A percentile compares a stretch with the other conserved stretches of the same genome.
Evolutionary conservation across 2,329 filamentous ascomycete species (phyloP).

Genomic region (Monilinia polystroma): DNA sequence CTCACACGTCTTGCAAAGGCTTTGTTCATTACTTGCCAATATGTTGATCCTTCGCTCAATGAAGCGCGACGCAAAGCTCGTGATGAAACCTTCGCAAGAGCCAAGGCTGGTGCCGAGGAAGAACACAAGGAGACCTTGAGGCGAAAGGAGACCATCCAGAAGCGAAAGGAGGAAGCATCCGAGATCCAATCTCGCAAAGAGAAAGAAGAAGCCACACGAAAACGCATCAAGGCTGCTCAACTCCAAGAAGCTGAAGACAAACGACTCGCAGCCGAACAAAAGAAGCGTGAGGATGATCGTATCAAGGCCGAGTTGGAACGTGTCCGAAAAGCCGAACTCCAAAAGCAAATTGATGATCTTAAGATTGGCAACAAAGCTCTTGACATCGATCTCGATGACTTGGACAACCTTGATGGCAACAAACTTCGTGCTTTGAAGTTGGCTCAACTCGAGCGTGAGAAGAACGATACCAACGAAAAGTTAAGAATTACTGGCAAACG

Average conservation of each 20-base stretch:
- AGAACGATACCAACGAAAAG: conserved; percentile 91
- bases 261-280: conserved; percentile 87
- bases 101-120: conserved; percentile 83
- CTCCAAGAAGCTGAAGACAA: conserved; percentile 86
- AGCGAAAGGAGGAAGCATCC: conserved; percentile 94
- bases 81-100: conserved; percentile 74
- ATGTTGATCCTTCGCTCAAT: conserved; percentile 88
- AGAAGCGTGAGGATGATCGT: conserved; percentile 83
- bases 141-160: conserved; percentile 87
- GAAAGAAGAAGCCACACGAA: conserved; percentile 87
- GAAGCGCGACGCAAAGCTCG: conserved; percentile 77
- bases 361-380: conserved; percentile 79
- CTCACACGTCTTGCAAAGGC: conserved; percentile 88
- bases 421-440: conserved; percentile 93
- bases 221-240: conserved; percentile 81
- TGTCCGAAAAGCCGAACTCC: conserved; percentile 88
- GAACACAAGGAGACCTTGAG: conserved; percentile 84
- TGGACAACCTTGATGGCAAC: conserved; percentile 85
- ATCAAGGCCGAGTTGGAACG: conserved; percentile 84
- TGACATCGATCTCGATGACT: conserved; percentile 74
- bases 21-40: conserved; percentile 90
- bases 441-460: conserved; percentile 93
- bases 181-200: conserved; percentile 85
- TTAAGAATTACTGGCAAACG: conserved; percentile 91
- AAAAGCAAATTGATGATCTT: conserved; percentile 87